Evolutionary conservation across 306 rosid genomes (phyloP).

Genomic region (Cucurbita moschata): DNA sequence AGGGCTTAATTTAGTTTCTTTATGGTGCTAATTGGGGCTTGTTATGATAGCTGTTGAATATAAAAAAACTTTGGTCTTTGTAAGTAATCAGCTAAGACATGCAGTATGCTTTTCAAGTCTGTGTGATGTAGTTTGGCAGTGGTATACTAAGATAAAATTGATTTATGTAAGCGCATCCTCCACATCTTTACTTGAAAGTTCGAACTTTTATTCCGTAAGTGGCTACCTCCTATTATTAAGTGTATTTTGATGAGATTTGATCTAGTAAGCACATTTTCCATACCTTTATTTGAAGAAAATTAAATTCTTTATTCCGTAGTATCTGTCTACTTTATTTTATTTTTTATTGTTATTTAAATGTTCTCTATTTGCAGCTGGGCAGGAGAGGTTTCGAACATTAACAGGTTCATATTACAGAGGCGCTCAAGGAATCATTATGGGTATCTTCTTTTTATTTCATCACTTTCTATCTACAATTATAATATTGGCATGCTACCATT

Average conservation of each 20-base stretch:
- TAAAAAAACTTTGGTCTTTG: not conserved
- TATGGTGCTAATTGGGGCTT: not conserved
- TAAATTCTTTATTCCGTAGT: not conserved
- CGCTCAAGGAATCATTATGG: constrained; percentile 81
- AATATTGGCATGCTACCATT: not conserved
- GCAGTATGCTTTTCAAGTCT: not conserved
- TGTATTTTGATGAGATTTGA: not conserved
- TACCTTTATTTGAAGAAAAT: not conserved
- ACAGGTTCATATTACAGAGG: constrained; percentile 87
- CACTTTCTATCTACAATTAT: not conserved
- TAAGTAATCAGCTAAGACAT: not conserved
- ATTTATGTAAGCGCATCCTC: not conserved
- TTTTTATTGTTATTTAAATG: not conserved
- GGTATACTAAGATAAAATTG: not conserved
- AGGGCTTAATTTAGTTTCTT: not conserved
- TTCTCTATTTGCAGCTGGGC: constrained; percentile 47
- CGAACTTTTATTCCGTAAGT: not conserved
- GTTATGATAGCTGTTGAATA: not conserved
- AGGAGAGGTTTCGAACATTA: constrained; percentile 74
- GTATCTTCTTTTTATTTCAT: constrained; percentile 21
- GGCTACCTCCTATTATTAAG: not conserved
- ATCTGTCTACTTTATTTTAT: not conserved
- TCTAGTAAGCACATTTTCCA: not conserved
- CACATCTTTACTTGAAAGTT: not conserved
- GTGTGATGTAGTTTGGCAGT: not conserved